phyloP scores from a whole-genome alignment of 2,329 filamentous ascomycete species.

The Fusarium tanahbumbuense region DNA sequence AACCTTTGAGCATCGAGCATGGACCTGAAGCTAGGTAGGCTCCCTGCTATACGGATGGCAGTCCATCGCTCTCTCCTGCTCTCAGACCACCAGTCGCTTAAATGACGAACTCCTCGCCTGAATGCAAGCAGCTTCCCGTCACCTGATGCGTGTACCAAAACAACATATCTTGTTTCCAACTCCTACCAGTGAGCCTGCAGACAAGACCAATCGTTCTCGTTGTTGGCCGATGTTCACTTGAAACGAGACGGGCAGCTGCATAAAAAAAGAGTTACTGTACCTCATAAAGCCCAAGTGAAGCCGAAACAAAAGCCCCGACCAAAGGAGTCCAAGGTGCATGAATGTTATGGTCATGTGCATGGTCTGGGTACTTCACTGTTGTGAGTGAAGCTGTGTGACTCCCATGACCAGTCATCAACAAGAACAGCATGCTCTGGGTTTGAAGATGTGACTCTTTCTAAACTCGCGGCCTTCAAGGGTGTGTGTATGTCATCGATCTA shows the following conservation, averaged over 20 bases:
- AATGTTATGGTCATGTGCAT: conserved; percentile 13
- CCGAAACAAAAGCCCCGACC: conserved; percentile 29
- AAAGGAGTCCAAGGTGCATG: conserved; percentile 1
- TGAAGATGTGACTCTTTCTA: conserved; percentile 24
- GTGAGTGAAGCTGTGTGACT: conserved; percentile 18
- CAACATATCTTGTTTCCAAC: conserved; percentile 2
- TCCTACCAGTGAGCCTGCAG: not conserved
- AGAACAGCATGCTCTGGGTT: not conserved
- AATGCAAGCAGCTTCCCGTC: not conserved
- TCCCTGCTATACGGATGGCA: not conserved
- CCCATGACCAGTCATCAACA: conserved; percentile 9
- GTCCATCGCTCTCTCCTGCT: not conserved
- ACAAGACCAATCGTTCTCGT: conserved; percentile 6
- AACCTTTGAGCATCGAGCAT: not conserved
- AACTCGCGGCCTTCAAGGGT: conserved; percentile 2
- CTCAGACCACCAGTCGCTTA: not conserved
- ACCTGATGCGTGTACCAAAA: not conserved
- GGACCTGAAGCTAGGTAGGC: not conserved
- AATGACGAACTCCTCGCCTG: not conserved
- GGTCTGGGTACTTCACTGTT: conserved; percentile 7
- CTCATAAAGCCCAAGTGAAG: conserved; percentile 7
- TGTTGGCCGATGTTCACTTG: conserved; percentile 11
- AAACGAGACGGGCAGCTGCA: conserved; percentile 32
- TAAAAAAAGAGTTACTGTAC: not conserved
- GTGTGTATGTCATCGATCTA: conserved; percentile 1